Conservation (phyloP, 768 basidiomycete genomes). For the Trametes gibbosa region DNA sequence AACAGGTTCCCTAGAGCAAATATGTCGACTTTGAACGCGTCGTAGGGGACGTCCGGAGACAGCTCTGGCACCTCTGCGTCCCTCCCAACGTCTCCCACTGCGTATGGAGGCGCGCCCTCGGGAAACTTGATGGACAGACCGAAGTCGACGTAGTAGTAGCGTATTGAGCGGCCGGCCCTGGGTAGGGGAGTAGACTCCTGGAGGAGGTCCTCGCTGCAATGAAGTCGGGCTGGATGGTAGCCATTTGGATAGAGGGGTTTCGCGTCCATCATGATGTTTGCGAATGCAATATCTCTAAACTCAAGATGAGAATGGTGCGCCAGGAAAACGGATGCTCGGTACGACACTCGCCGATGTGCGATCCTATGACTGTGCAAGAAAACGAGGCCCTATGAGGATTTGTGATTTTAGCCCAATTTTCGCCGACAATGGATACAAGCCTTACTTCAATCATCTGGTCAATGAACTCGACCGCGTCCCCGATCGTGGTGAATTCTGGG, state of each 20-base stretch:
- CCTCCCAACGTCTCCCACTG: slow-evolving; percentile 18
- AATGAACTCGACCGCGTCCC: slow-evolving; percentile 22
- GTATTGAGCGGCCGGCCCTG: slow-evolving; percentile 35
- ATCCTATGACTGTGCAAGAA: slow-evolving; percentile 25
- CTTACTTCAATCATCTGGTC: slow-evolving; percentile 19
- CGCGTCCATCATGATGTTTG: slow-evolving; percentile 27
- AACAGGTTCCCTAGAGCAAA: slow-evolving; percentile 23
- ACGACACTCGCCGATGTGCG: slow-evolving; percentile 25
- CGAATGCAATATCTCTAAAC: slow-evolving; percentile 15
- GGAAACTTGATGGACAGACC: slow-evolving; percentile 18
- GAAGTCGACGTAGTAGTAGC: slow-evolving; percentile 27
- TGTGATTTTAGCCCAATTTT: background rate
- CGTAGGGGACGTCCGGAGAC: slow-evolving; percentile 16
- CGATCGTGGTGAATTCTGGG: slow-evolving; percentile 23
- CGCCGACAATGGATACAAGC: background rate
- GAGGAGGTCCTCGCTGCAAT: slow-evolving; percentile 33
- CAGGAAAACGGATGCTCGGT: background rate
- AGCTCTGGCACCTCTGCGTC: slow-evolving; percentile 27
- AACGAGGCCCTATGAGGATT: slow-evolving; percentile 15
- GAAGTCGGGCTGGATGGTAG: slow-evolving; percentile 25
- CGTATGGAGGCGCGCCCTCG: slow-evolving; percentile 7
- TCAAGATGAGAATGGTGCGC: slow-evolving; percentile 10
- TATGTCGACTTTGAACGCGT: slow-evolving; percentile 26
- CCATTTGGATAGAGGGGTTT: slow-evolving; percentile 15
- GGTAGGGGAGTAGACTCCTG: slow-evolving; percentile 28